phyloP scores from a whole-genome alignment of 2,329 filamentous ascomycete genomes.

The Alternaria postmessia region DNA sequence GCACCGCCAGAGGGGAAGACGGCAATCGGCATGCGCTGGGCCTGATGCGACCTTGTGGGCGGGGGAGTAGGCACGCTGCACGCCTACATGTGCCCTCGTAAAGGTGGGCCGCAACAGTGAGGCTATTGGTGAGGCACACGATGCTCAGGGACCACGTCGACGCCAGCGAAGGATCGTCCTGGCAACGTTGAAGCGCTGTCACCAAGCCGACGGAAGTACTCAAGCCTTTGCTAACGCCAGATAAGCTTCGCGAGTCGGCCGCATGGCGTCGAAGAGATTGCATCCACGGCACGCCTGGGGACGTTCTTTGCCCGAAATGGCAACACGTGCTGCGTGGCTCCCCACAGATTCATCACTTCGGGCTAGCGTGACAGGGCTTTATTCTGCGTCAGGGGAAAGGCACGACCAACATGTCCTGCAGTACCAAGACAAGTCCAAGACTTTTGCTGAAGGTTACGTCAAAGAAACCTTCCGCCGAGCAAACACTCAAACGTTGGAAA shows the following conservation, averaged over 20 bases:
- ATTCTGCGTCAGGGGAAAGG: slow-evolving; percentile 16
- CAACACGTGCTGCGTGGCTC: slow-evolving; percentile 1
- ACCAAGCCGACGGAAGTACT: slow-evolving; percentile 10
- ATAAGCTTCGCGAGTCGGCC: slow-evolving; percentile 29
- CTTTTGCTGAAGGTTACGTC: slow-evolving; percentile 1
- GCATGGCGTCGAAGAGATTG: slow-evolving; percentile 19
- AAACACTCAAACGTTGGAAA: not conserved
- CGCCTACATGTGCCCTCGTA: not conserved
- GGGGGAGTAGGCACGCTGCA: not conserved
- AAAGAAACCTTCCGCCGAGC: slow-evolving; percentile 3
- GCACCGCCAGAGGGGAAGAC: slow-evolving; percentile 1
- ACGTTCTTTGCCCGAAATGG: slow-evolving; percentile 13
- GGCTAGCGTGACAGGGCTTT: slow-evolving; percentile 21
- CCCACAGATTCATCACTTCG: slow-evolving; percentile 15
- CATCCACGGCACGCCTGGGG: slow-evolving; percentile 8
- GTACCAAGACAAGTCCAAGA: slow-evolving; percentile 2
- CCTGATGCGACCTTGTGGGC: slow-evolving; percentile 2
- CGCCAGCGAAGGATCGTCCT: not conserved
- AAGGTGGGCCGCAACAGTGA: slow-evolving; percentile 1
- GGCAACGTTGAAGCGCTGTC: slow-evolving; percentile 19
- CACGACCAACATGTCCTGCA: not conserved
- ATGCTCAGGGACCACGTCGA: not conserved
- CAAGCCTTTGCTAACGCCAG: slow-evolving; percentile 27
- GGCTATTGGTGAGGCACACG: not conserved
- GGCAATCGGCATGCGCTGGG: slow-evolving; percentile 20